Conservation (phyloP, 1,284 basidiomycete genomes). For the Microbotryum intermedium region DNA sequence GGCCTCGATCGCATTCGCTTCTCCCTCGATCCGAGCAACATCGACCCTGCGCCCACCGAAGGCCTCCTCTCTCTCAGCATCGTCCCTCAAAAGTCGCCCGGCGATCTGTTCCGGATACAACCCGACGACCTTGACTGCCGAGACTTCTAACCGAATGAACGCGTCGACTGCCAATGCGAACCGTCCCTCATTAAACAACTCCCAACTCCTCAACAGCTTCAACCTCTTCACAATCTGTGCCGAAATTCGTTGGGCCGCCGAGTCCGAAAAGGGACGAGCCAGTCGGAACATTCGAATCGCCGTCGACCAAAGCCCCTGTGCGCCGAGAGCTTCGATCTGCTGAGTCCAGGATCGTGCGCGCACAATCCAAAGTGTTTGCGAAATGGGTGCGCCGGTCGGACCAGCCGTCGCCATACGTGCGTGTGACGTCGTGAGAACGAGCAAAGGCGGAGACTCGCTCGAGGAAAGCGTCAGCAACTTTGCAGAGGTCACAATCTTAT, state of each 20-base stretch:
- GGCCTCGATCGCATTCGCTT: not conserved
- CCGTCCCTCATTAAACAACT: conserved; percentile 55
- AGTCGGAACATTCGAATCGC: conserved; percentile 61
- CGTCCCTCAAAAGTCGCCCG: conserved; percentile 60
- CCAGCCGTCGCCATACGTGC: conserved; percentile 56
- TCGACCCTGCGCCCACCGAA: conserved; percentile 57
- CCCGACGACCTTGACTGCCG: conserved; percentile 87
- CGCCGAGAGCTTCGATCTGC: conserved; percentile 77
- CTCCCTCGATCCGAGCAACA: not conserved
- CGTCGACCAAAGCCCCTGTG: conserved; percentile 62
- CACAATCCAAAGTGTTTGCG: conserved; percentile 69
- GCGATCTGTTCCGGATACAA: conserved; percentile 75
- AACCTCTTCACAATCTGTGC: too few species aligned
- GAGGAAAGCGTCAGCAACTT: conserved; percentile 50
- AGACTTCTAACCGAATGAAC: conserved; percentile 79
- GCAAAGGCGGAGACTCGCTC: conserved; percentile 47
- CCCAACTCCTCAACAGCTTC: too few species aligned
- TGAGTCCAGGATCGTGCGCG: conserved; percentile 62
- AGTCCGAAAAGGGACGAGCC: too few species aligned
- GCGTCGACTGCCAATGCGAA: conserved; percentile 74
- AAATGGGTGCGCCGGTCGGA: conserved; percentile 43
- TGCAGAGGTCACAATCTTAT: conserved; percentile 7
- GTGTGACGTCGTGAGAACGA: conserved; percentile 58
- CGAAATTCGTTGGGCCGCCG: too few species aligned
- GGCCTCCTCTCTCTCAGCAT: conserved; percentile 67